Percentiles rank a stretch among this genome's conserved stretches.
phyloP scores from a whole-genome alignment of 116 monocot species.

The Trichopus zeylanicus region DNA sequence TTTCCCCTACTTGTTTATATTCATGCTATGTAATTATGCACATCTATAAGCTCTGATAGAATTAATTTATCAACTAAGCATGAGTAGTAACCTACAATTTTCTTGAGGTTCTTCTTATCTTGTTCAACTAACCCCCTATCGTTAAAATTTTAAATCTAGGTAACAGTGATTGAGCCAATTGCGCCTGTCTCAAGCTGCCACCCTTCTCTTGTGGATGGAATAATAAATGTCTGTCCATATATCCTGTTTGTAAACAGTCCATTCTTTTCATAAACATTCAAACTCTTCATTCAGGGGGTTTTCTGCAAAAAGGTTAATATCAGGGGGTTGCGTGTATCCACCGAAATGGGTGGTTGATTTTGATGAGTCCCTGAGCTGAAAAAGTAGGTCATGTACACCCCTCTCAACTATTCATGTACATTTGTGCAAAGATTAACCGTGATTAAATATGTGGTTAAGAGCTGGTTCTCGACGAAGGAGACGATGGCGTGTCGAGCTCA shows the following conservation, averaged over 20 bases:
- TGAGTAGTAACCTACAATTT: no score
- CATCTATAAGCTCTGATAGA: no score
- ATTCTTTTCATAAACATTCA: no score
- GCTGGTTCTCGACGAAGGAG: conserved; percentile 33
- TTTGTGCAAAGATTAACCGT: background rate
- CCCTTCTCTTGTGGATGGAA: background rate
- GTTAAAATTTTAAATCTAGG: background rate
- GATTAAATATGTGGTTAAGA: conserved; percentile 5
- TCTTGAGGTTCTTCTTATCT: background rate
- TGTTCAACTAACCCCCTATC: background rate
- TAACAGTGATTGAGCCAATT: background rate
- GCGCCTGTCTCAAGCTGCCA: background rate
- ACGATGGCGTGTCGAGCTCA: conserved; percentile 29
- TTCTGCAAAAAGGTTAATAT: no score
- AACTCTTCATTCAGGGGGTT: no score
- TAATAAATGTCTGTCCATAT: background rate
- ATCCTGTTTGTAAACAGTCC: background rate
- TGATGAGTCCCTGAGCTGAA: background rate
- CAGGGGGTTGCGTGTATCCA: no score
- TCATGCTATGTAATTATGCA: no score
- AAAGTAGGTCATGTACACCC: background rate
- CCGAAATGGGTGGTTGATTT: no score
- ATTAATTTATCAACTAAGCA: no score
- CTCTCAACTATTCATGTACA: background rate
- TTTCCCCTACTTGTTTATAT: no score